Conservation (phyloP, 257 asterid genomes). For the Solanum sejunctum region DNA sequence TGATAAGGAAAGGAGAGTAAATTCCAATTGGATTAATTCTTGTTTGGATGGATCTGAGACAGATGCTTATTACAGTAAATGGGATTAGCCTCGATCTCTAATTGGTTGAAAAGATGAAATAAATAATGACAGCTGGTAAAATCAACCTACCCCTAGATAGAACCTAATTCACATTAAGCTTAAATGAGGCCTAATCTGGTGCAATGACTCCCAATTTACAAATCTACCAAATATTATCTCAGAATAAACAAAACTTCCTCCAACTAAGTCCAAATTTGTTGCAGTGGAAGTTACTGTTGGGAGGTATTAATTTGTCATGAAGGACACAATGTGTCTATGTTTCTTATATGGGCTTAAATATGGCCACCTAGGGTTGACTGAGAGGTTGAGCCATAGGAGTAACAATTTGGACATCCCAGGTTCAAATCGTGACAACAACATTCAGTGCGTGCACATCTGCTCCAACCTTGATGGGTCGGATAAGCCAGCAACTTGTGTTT, state of each 20-base stretch:
- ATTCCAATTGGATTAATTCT: not conserved
- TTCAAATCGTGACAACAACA: not conserved
- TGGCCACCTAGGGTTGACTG: not conserved
- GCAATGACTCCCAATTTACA: not conserved
- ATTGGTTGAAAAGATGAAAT: not conserved
- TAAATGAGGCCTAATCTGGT: not conserved
- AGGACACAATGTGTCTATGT: not conserved
- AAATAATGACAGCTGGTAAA: not conserved
- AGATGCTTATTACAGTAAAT: not conserved
- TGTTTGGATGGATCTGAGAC: not conserved
- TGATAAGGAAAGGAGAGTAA: not conserved
- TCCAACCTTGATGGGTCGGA: not conserved
- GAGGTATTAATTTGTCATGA: not conserved
- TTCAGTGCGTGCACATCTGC: not conserved
- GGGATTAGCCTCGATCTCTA: not conserved
- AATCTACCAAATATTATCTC: not conserved
- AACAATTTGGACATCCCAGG: not conserved
- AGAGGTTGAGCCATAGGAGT: not conserved
- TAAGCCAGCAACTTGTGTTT: not conserved
- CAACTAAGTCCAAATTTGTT: not conserved
- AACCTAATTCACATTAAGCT: not conserved
- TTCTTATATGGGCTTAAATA: not conserved
- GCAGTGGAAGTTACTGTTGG: not conserved
- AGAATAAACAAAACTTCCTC: not conserved
- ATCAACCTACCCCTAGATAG: not conserved